Evolutionary conservation across 345 rosid species (phyloP).

Genomic region (Brassica nigra): DNA sequence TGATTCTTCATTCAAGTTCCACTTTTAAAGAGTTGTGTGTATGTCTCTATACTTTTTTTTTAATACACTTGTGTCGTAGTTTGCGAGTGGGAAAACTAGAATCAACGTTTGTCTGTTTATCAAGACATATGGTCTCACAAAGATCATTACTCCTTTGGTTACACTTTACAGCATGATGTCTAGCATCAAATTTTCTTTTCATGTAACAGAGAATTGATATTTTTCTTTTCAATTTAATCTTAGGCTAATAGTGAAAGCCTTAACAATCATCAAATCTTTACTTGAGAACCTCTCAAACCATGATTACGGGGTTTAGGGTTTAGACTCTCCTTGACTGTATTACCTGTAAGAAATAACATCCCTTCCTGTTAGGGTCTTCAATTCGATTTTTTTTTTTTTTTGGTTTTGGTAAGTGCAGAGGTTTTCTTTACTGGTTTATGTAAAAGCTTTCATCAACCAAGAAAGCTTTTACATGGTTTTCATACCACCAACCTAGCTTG

Average conservation of each 20-base stretch:
- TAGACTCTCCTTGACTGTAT: conserved; percentile 28
- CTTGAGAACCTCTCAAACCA: neutral
- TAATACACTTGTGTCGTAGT: neutral
- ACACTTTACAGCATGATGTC: neutral
- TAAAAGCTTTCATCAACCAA: neutral
- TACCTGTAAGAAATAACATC: conserved; percentile 12
- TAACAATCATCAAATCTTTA: neutral
- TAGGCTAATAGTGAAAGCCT: neutral
- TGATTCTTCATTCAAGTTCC: neutral
- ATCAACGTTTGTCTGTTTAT: neutral
- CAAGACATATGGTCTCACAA: too few relatives aligned
- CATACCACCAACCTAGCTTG: neutral
- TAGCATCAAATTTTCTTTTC: neutral
- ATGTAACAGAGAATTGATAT: neutral
- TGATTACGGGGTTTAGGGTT: neutral
- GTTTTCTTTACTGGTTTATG: neutral
- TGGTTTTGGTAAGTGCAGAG: neutral
- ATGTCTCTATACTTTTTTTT: neutral
- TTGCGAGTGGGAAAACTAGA: neutral
- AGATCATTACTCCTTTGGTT: neutral
- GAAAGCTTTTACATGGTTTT: neutral
- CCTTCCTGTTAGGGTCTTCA: neutral
- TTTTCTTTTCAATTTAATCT: neutral
- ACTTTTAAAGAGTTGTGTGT: neutral
- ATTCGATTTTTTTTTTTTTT: neutral